A percentile compares a stretch with the other conserved stretches of the same genome.
These are phyloP conservation scores for Linderina pennispora DNA, from an alignment of 192 early-diverging fungal species.

Conservation along the genomic window DNA sequence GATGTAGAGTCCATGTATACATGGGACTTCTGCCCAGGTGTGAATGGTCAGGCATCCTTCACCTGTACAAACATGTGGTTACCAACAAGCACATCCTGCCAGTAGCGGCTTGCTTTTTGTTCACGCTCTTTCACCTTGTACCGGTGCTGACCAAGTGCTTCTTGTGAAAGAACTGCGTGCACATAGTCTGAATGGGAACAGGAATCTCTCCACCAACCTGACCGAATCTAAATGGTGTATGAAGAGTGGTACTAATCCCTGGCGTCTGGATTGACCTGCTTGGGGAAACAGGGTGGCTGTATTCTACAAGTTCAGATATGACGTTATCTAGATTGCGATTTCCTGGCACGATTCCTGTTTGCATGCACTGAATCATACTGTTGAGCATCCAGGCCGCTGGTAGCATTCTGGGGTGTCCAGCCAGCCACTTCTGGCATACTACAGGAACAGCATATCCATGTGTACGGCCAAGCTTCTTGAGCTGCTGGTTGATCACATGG, in stretches of 20 bases:
- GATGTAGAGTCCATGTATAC: conserved; percentile 86
- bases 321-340: conserved; percentile 67
- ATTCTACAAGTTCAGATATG: conserved; percentile 59
- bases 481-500: conserved; percentile 77
- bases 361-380: conserved; percentile 78
- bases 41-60: conserved; percentile 81
- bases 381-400: conserved; percentile 96
- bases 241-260: conserved; percentile 81
- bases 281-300: conserved; percentile 78
- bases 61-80: conserved; percentile 77
- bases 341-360: conserved; percentile 82
- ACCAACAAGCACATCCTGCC: conserved; percentile 82
- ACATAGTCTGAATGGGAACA: conserved; percentile 82
- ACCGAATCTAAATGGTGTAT: conserved; percentile 94
- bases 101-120: conserved; percentile 73
- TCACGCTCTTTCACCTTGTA: conserved; percentile 57
- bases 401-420: conserved; percentile 89
- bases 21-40: conserved; percentile 60
- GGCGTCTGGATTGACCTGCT: conserved; percentile 85
- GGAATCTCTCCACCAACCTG: conserved; percentile 90
- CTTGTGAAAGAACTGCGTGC: conserved; percentile 61
- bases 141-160: conserved; percentile 67
- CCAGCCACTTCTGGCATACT: conserved; percentile 90
- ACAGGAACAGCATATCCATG: conserved; percentile 74
- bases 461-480: conserved; percentile 80